phyloP scores from a whole-genome alignment of 345 rosid species.

The Lenwebbia sp. region DNA sequence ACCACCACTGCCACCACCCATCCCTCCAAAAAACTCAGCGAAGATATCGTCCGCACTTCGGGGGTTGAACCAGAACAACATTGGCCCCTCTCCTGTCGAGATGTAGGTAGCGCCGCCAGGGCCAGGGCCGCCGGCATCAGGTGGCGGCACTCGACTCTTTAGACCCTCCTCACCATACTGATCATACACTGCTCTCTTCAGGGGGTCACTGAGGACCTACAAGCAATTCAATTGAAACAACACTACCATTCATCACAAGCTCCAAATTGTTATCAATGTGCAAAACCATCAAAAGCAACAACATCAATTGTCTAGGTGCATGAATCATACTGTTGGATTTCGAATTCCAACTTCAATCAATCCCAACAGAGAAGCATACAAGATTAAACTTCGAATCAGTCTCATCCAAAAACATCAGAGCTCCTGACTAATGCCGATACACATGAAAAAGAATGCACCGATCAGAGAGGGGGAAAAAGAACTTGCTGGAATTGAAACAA shows the following conservation, averaged over 20 bases:
- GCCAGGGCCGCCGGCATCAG: too few relatives aligned
- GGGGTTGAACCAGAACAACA: too few relatives aligned
- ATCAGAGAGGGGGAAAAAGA: background rate
- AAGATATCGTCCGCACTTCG: too few relatives aligned
- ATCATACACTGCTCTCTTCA: constrained; percentile 68
- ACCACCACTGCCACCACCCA: too few relatives aligned
- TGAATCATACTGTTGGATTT: background rate
- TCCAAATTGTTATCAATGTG: background rate
- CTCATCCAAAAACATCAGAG: background rate
- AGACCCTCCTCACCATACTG: too few relatives aligned
- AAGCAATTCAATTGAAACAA: background rate
- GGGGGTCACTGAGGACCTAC: constrained; percentile 75
- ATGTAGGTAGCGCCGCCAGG: too few relatives aligned
- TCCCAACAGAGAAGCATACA: background rate
- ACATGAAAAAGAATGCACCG: background rate
- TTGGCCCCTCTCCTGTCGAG: too few relatives aligned
- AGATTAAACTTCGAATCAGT: background rate
- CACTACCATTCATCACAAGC: background rate
- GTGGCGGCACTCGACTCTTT: too few relatives aligned
- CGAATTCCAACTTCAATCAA: background rate
- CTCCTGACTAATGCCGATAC: background rate
- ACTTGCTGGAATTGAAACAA: background rate
- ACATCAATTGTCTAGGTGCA: background rate
- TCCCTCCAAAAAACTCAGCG: too few relatives aligned
- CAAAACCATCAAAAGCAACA: background rate